Base-by-base conservation (phyloP, 108 stramenopile genomes). In the Discostella pseudostelligera region DNA sequence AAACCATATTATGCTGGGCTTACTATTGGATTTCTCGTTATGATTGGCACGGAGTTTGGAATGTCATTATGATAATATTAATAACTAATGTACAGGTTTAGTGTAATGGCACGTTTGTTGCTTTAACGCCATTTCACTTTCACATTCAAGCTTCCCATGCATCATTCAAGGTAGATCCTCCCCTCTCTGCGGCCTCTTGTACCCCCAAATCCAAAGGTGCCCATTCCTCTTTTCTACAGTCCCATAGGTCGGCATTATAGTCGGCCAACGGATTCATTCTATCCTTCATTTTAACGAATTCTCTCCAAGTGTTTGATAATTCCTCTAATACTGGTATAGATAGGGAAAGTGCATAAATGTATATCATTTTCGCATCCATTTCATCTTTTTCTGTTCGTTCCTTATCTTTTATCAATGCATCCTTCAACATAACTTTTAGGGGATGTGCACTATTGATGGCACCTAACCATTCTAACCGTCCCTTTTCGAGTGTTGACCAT, bases 361-460 rank as follows among this genome's bases (percentile, higher is more conserved):
- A 85, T 0, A 86, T 62, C 85, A 86, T 86, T 67, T 79, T 83
- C 32, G 81, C 80, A 69, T 86, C 85, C 39, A 81, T 75, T 8
- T 62, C 76, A 78, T 85, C 84, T n/a, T 79, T 82, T 19, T 75
- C 71, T n/a, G 67, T 56, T 43, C 46, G 54, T 24, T 74, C 55
- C 9, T 67, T 63, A 32, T 81, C 76, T 28, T 76, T 72, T 35
- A 70, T 69, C 36, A 86, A 28, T 14, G 79, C 83, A 57, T 72
- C 51, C 42, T 82, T 79, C 39, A 86, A 54, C 43, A 72, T 51
- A n/a, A 76, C 58, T 59, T 86, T 86, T 0, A 86, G 44, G 11
- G 69, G 55, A 69, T 86, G 85, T 16, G 85, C 85, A 37, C 56
- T 60, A 58, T 50, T 73, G 6, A 72, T 67, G 44, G 83, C 83